Evolutionary conservation across 140 eudicot genomes (phyloP).

Genomic region (Bidens hawaiensis): DNA sequence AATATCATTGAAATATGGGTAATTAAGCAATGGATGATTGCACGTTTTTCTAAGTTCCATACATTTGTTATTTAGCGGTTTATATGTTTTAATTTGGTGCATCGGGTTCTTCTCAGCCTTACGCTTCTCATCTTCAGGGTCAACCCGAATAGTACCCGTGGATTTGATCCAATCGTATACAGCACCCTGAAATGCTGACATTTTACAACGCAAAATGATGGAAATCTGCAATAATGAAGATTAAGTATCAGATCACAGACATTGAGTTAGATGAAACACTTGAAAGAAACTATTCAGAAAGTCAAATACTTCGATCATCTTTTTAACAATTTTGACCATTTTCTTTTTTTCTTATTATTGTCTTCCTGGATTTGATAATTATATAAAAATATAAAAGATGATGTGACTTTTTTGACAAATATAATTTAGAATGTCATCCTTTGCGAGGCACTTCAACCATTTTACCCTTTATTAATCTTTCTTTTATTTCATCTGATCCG

Average conservation of each 20-base stretch:
- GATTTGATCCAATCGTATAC: conserved; percentile 92
- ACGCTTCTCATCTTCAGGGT: conserved; percentile 83
- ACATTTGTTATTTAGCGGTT: conserved; percentile 70
- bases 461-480: too few species aligned
- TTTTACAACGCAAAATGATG: conserved; percentile 71
- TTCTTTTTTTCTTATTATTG: too few species aligned
- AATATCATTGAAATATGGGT: conserved; percentile 73
- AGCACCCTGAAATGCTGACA: conserved; percentile 89
- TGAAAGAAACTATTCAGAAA: not conserved
- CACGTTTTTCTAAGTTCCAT: conserved; percentile 96
- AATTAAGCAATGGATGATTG: conserved; percentile 91
- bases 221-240: conserved; percentile 59
- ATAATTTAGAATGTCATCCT: too few species aligned
- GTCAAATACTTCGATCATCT: not conserved
- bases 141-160: conserved; percentile 87
- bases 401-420: too few species aligned
- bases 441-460: too few species aligned
- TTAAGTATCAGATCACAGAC: conserved; percentile 15
- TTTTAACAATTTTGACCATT: too few species aligned
- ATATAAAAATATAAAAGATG: too few species aligned
- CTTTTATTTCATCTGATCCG: too few species aligned
- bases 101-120: conserved; percentile 49
- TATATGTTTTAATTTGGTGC: conserved; percentile 61
- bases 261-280: not conserved
- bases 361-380: too few species aligned